A percentile compares a stretch with the other conserved stretches of the same genome.
phyloP scores from a whole-genome alignment of 2,329 filamentous ascomycete genomes.

The Immersiporthe knoxdaviesiana region DNA sequence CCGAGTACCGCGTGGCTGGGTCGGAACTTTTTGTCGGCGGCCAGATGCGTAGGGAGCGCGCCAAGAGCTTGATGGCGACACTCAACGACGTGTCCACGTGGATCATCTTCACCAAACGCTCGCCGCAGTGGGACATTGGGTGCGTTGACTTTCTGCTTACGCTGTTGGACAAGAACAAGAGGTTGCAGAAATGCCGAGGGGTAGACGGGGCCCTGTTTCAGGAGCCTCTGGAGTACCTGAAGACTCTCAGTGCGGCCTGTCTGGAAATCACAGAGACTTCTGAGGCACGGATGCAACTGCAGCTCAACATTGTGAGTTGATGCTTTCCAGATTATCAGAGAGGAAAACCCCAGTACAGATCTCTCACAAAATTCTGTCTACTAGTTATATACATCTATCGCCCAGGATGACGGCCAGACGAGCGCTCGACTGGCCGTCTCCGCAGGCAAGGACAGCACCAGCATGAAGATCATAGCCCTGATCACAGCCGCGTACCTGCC shows the following conservation, averaged over 20 bases:
- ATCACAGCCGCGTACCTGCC: slow-evolving; percentile 10
- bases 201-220: background rate
- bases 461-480: slow-evolving; percentile 16
- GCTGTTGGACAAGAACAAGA: background rate
- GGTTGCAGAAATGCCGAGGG: background rate
- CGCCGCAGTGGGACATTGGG: slow-evolving; percentile 10
- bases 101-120: slow-evolving; percentile 3
- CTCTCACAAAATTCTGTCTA: background rate
- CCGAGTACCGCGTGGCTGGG: background rate
- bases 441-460: slow-evolving; percentile 13
- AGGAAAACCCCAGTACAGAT: background rate
- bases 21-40: background rate
- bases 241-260: background rate
- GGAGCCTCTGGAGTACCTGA: slow-evolving; percentile 5
- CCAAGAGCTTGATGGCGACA: background rate
- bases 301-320: slow-evolving; percentile 10
- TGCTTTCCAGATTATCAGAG: background rate
- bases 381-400: slow-evolving; percentile 12
- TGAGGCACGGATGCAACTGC: slow-evolving; percentile 1
- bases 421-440: slow-evolving; percentile 8
- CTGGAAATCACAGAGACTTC: background rate
- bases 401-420: slow-evolving; percentile 10
- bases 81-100: slow-evolving; percentile 8
- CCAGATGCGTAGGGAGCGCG: background rate
- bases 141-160: background rate